Evolutionary conservation across 2,329 filamentous ascomycete genomes (phyloP), one percentile per base, ranked within the genome.

Genomic region (Arthroderma sp.): DNA sequence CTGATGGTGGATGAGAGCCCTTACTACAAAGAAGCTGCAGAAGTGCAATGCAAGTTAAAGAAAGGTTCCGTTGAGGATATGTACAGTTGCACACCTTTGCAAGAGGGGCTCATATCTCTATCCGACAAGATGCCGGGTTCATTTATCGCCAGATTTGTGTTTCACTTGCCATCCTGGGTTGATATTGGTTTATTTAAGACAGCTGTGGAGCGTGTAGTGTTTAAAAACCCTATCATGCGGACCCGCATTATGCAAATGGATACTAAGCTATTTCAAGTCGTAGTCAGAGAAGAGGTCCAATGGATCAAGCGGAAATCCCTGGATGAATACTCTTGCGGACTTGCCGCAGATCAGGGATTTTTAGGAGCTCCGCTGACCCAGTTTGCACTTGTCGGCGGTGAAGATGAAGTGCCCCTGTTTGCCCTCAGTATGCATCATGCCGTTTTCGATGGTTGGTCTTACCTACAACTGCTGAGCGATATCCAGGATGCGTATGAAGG

Each of bases 61-160:
- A 22, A 22, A 22, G 15, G 15, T 22, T 22, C 15, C 15, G 15
- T 22, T 22, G 15, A 22, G 42, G 63, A 68, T 45, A 53, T 58
- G 1, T 63, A 64, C 44, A 63, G 63, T 1, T 61, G 56, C 6
- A 67, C 60, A 5, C 52, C 63, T 4, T 51, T 67, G 1, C 65
- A 68, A 46, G 63, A 65, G 50, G 64, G 61, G 3, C 54, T 67
- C 2, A 44, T 66, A 33, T 61, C 62, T 0, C 53, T 64, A 9
- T 61, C 60, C 0, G 54, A 54, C 29, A 59, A 58, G 42, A 50
- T 60, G 30, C 47, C 52, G 5, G 62, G 60, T 7, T 58, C 59
- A 8, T 68, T 66, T 42, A 55, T 63, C 7, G 58, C 57, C 1
- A 57, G 59, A 31, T 57, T 57, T 30, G 47, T 61, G 3, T 52